A percentile compares a stretch with the other conserved stretches of the same genome.
phyloP scores from a whole-genome alignment of 768 basidiomycete species.

The Suillus cothurnatus region DNA sequence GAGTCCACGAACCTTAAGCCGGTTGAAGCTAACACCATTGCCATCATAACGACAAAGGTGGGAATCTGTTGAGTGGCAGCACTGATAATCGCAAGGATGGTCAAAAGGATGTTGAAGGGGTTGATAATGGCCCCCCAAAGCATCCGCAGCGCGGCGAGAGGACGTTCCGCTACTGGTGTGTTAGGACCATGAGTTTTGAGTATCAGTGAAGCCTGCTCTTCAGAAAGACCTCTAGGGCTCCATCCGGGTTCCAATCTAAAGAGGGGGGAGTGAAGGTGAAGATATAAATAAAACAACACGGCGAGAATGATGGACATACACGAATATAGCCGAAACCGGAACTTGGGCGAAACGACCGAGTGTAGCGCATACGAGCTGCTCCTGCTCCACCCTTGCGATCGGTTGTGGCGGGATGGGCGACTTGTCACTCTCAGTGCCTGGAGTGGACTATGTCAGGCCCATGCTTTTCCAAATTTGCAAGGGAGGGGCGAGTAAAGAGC shows the following conservation, averaged over 20 bases:
- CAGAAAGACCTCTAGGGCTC: slow-evolving; percentile 25
- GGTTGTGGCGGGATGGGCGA: not conserved
- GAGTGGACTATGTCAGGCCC: not conserved
- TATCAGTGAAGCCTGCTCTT: slow-evolving; percentile 19
- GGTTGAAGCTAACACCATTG: slow-evolving; percentile 38
- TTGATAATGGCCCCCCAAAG: slow-evolving; percentile 37
- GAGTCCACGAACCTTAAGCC: slow-evolving; percentile 25
- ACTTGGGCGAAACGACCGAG: slow-evolving; percentile 31
- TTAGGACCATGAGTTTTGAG: slow-evolving; percentile 30
- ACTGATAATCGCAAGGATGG: slow-evolving; percentile 33
- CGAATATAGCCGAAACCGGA: slow-evolving; percentile 25
- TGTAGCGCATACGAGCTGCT: slow-evolving; percentile 1
- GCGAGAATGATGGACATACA: slow-evolving; percentile 15
- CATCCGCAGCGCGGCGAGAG: slow-evolving; percentile 29
- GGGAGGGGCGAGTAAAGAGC: not conserved
- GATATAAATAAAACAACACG: not conserved
- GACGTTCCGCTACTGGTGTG: slow-evolving; percentile 32
- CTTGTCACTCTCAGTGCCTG: not conserved
- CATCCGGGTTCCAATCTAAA: slow-evolving; percentile 29
- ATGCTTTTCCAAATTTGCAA: not conserved
- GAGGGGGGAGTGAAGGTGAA: not conserved
- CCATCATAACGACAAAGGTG: slow-evolving; percentile 37
- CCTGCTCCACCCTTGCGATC: not conserved
- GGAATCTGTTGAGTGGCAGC: slow-evolving; percentile 35
- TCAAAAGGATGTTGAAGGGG: slow-evolving; percentile 37